These are phyloP conservation scores for Barbarea vulgaris DNA, from an alignment of 345 rosid genomes.

Conservation along the genomic window DNA sequence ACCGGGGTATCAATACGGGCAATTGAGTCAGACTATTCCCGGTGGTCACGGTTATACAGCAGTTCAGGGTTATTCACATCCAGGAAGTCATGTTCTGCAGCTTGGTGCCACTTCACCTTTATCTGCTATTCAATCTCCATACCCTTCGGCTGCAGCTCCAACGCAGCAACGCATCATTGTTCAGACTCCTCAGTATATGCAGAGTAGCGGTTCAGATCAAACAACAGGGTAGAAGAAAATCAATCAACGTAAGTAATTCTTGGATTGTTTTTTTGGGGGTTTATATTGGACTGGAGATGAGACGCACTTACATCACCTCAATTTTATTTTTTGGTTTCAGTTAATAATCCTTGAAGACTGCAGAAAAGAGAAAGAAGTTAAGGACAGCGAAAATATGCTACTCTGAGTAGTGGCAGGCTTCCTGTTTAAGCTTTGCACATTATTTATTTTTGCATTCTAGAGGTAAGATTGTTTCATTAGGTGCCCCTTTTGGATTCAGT, in stretches of 20 bases:
- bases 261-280: not conserved
- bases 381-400: constrained; percentile 60
- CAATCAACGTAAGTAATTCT: constrained; percentile 49
- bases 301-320: not conserved
- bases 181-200: constrained; percentile 76
- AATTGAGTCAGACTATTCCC: constrained; percentile 65
- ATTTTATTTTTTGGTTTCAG: constrained; percentile 4
- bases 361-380: constrained; percentile 24
- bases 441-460: constrained; percentile 72
- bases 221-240: constrained; percentile 80
- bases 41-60: constrained; percentile 71
- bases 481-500: not conserved
- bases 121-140: constrained; percentile 69
- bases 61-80: constrained; percentile 69
- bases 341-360: constrained; percentile 23
- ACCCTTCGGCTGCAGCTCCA: constrained; percentile 66
- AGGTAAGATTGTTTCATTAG: constrained; percentile 48
- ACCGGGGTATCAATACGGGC: constrained; percentile 70
- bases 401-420: constrained; percentile 72
- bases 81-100: constrained; percentile 74
- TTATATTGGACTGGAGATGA: not conserved
- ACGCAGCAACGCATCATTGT: constrained; percentile 69
- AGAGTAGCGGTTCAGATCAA: constrained; percentile 84
- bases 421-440: constrained; percentile 80
- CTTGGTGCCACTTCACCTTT: constrained; percentile 62